phyloP scores from a whole-genome alignment of 2,329 filamentous ascomycete genomes.

The Ophiostoma ulmi region DNA sequence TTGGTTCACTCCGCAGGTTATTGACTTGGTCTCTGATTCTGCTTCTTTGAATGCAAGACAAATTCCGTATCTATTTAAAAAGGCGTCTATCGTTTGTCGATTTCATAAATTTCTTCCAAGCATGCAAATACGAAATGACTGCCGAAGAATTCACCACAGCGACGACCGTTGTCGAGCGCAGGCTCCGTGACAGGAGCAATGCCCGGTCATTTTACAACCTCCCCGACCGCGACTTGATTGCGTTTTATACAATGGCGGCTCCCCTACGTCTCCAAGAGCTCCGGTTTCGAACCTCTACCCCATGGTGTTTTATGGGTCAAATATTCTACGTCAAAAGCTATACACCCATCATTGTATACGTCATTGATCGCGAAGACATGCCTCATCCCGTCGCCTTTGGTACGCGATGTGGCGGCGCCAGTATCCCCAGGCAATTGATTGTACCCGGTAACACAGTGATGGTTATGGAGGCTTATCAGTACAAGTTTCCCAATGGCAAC shows the following conservation, averaged over 20 bases:
- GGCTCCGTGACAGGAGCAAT: not conserved
- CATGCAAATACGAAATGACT: not conserved
- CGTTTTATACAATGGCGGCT: not conserved
- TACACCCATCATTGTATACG: not conserved
- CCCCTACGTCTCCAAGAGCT: not conserved
- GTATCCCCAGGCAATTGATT: not conserved
- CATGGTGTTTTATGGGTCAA: not conserved
- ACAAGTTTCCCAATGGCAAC: not conserved
- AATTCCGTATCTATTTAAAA: not conserved
- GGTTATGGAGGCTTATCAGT: not conserved
- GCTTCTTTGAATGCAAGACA: not conserved
- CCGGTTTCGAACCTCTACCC: not conserved
- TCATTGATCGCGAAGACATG: not conserved
- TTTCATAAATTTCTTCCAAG: not conserved
- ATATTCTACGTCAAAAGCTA: not conserved
- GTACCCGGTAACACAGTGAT: not conserved
- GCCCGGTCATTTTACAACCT: not conserved
- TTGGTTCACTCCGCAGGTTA: too few relatives aligned
- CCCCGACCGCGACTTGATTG: not conserved
- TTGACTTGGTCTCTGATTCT: not conserved
- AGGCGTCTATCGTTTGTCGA: not conserved
- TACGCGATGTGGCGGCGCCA: not conserved
- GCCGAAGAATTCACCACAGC: not conserved
- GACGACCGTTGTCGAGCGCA: not conserved
- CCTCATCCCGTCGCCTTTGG: not conserved